Evolutionary conservation across 2,329 filamentous ascomycete species (phyloP).

Genomic region (Botrytis porri): DNA sequence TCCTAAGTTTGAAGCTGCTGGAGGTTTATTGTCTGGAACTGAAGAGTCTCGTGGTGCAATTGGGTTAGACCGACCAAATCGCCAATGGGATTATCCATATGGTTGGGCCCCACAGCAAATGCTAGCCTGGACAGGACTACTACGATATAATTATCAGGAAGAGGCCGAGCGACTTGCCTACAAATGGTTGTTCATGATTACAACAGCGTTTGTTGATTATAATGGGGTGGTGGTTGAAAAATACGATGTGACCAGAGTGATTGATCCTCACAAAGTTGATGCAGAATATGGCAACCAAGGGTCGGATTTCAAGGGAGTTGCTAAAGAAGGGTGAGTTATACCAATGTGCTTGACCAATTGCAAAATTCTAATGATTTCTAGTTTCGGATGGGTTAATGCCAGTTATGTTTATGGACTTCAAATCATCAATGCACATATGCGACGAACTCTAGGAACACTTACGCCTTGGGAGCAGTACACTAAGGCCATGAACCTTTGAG

Average conservation of each 20-base stretch:
- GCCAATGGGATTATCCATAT: slow-evolving; percentile 98
- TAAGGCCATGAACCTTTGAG: slow-evolving; percentile 23
- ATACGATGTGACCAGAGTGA: slow-evolving; percentile 89
- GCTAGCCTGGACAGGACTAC: slow-evolving; percentile 89
- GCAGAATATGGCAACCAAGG: slow-evolving; percentile 99
- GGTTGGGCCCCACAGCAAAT: slow-evolving; percentile 99
- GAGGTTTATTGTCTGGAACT: slow-evolving; percentile 85
- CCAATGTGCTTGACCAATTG: background rate
- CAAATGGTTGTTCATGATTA: slow-evolving; percentile 98
- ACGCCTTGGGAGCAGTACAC: slow-evolving; percentile 58
- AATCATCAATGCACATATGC: slow-evolving; percentile 84
- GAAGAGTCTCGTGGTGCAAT: slow-evolving; percentile 81
- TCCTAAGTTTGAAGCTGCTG: slow-evolving; percentile 82
- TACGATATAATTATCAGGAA: slow-evolving; percentile 86
- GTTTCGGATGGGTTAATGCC: slow-evolving; percentile 98
- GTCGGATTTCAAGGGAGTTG: slow-evolving; percentile 89
- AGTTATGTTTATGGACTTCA: slow-evolving; percentile 93
- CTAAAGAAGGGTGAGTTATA: slow-evolving; percentile 82
- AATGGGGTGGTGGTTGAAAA: slow-evolving; percentile 98
- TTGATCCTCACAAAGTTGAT: slow-evolving; percentile 90
- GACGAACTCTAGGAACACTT: slow-evolving; percentile 80
- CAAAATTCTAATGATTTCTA: slow-evolving; percentile 42
- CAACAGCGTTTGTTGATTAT: slow-evolving; percentile 96
- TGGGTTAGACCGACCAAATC: slow-evolving; percentile 79
- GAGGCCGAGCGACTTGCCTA: slow-evolving; percentile 89